phyloP scores from a whole-genome alignment of 495 filamentous ascomycete genomes.

The Hyaloscypha hepaticicola region DNA sequence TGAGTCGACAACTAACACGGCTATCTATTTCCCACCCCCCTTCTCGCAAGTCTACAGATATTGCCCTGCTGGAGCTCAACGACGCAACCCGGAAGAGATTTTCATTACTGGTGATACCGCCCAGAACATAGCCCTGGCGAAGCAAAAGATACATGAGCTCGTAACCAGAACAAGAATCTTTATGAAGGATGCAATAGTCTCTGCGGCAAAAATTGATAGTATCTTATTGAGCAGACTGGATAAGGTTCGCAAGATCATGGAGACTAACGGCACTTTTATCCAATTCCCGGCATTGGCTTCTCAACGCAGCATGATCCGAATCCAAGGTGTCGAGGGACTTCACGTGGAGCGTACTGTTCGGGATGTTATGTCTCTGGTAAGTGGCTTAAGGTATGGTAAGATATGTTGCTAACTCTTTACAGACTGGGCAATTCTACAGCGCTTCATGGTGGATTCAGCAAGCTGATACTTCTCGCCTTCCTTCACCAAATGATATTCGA shows the following conservation, averaged over 20 bases:
- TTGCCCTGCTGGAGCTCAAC: slow-evolving; percentile 71
- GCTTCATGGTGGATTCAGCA: slow-evolving; percentile 93
- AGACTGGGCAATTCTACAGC: slow-evolving; percentile 97
- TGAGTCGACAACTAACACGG: slow-evolving; percentile 88
- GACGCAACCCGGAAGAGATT: slow-evolving; percentile 82
- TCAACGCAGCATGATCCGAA: slow-evolving; percentile 72
- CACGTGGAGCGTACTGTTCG: slow-evolving; percentile 91
- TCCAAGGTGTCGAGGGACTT: slow-evolving; percentile 88
- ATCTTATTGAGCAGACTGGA: slow-evolving; percentile 88
- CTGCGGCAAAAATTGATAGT: slow-evolving; percentile 87
- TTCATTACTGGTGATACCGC: slow-evolving; percentile 87
- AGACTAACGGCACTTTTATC: slow-evolving; percentile 91
- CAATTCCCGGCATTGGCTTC: slow-evolving; percentile 83
- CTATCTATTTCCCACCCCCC: slow-evolving; percentile 95
- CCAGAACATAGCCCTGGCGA: slow-evolving; percentile 79
- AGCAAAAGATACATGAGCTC: slow-evolving; percentile 82
- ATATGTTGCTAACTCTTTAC: slow-evolving; percentile 34
- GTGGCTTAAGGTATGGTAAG: slow-evolving; percentile 23
- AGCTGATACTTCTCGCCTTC: slow-evolving; percentile 67
- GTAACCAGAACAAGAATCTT: slow-evolving; percentile 75
- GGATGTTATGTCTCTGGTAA: slow-evolving; percentile 90
- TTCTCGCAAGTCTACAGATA: slow-evolving; percentile 90
- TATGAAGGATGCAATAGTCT: slow-evolving; percentile 85
- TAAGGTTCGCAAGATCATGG: slow-evolving; percentile 96
- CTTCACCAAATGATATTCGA: slow-evolving; percentile 73